phyloP scores from a whole-genome alignment of 2,329 filamentous ascomycete species.

The Apiospora sp. region DNA sequence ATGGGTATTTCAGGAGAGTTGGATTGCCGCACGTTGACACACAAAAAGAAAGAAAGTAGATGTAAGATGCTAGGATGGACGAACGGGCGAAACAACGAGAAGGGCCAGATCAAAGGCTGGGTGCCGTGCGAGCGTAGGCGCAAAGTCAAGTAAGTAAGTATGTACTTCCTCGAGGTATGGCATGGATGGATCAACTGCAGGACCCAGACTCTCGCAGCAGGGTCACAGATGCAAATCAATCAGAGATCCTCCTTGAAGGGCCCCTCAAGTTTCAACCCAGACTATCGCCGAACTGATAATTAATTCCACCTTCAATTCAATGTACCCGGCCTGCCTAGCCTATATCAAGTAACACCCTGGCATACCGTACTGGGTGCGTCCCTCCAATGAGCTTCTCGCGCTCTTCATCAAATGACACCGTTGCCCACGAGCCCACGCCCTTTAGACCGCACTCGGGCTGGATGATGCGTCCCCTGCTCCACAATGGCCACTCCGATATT shows the following conservation, averaged over 20 bases:
- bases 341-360: constrained; percentile 11
- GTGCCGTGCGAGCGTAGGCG: constrained; percentile 6
- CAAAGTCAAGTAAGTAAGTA: not conserved
- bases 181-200: not conserved
- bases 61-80: constrained; percentile 7
- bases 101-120: constrained; percentile 14
- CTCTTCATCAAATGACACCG: not conserved
- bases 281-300: not conserved
- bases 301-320: constrained; percentile 6
- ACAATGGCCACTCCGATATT: constrained; percentile 13
- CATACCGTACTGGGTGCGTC: not conserved
- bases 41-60: not conserved
- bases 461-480: not conserved
- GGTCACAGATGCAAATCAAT: constrained; percentile 6
- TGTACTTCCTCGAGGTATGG: not conserved
- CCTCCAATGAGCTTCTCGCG: not conserved
- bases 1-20: not conserved
- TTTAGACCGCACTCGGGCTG: constrained; percentile 14
- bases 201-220: not conserved
- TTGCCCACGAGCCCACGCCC: not conserved
- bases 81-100: constrained; percentile 18
- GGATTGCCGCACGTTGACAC: not conserved
- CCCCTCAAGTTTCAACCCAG: constrained; percentile 12
- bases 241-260: constrained; percentile 11
- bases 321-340: not conserved